A percentile compares a stretch with the other conserved stretches of the same genome.
Conservation (phyloP, 2,329 filamentous ascomycete species). For the Paraphoma chrysanthemicola region DNA sequence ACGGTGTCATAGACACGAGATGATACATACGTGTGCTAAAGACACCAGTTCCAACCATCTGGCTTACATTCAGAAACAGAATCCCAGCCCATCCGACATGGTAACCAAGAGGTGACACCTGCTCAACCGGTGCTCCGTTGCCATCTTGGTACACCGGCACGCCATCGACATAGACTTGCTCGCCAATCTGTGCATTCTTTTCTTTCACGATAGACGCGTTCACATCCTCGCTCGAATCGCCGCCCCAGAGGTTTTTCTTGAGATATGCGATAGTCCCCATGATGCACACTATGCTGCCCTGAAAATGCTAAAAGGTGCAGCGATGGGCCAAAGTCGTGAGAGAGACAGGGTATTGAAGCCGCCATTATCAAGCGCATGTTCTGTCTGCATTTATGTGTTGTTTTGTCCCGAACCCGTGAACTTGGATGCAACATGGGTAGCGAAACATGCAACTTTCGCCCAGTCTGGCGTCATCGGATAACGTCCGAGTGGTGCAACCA, state of each 20-base stretch:
- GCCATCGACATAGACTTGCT: slow-evolving; percentile 29
- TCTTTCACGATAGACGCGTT: slow-evolving; percentile 24
- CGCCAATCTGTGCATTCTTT: slow-evolving; percentile 36
- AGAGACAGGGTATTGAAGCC: neutral
- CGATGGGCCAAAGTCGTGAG: neutral
- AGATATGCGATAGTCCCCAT: slow-evolving; percentile 17
- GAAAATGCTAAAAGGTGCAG: neutral
- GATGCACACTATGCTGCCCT: neutral
- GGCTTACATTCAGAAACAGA: slow-evolving; percentile 38
- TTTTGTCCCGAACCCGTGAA: neutral
- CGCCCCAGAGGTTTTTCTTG: slow-evolving; percentile 24
- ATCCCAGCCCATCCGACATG: slow-evolving; percentile 39
- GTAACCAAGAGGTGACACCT: slow-evolving; percentile 38
- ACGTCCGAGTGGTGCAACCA: neutral
- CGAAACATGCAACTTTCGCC: slow-evolving; percentile 13
- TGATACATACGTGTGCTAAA: slow-evolving; percentile 36
- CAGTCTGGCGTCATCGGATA: slow-evolving; percentile 24
- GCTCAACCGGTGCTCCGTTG: slow-evolving; percentile 38
- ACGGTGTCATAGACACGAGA: neutral
- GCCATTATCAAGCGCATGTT: too few species aligned
- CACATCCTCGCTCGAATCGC: slow-evolving; percentile 19
- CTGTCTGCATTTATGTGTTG: too few species aligned
- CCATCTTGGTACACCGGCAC: slow-evolving; percentile 29
- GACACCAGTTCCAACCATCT: slow-evolving; percentile 42
- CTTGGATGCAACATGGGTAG: neutral